A percentile compares a stretch with the other conserved stretches of the same genome.
These are phyloP conservation scores for Kodamaea fukazawae DNA, from an alignment of 805 yeast species.

Conservation along the genomic window DNA sequence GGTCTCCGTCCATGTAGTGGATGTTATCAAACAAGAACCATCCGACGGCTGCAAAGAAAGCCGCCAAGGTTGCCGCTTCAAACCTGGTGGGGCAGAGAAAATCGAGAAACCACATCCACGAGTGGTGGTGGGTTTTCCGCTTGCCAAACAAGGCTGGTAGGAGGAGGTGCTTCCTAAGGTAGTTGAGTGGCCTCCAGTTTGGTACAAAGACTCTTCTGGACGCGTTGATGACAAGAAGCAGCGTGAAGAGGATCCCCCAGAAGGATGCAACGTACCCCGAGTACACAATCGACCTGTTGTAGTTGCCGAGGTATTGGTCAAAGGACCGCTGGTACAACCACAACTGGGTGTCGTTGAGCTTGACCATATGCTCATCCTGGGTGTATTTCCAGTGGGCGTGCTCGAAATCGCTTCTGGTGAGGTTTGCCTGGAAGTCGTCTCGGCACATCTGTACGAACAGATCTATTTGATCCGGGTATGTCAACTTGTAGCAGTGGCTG, in stretches of 20 bases:
- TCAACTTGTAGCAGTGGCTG: conserved; percentile 31
- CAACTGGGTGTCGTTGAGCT: conserved; percentile 21
- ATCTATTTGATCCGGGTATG: conserved; percentile 22
- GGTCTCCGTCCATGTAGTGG: conserved; percentile 21
- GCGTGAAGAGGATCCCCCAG: conserved; percentile 29
- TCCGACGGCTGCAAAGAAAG: conserved; percentile 8
- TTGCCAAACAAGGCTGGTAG: conserved; percentile 39
- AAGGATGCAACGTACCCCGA: conserved; percentile 28
- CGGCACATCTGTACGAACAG: conserved; percentile 27
- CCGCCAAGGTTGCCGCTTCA: conserved; percentile 11
- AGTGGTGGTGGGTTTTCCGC: conserved; percentile 26
- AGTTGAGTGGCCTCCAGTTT: conserved; percentile 16
- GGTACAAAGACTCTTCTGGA: conserved; percentile 24
- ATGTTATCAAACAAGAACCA: conserved; percentile 16
- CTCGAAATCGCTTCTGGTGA: conserved; percentile 22
- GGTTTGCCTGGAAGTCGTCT: conserved; percentile 15
- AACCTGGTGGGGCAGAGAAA: conserved; percentile 23
- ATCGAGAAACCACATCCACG: conserved; percentile 21
- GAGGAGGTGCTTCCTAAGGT: conserved; percentile 30
- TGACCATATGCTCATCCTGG: conserved; percentile 19
- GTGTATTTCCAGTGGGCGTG: conserved; percentile 16
- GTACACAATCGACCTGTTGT: conserved; percentile 37
- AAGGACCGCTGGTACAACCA: conserved; percentile 24
- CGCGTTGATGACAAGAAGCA: conserved; percentile 34
- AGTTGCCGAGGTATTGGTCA: conserved; percentile 40